Conservation (phyloP, 768 basidiomycete species). For the Mycena haematopus region DNA sequence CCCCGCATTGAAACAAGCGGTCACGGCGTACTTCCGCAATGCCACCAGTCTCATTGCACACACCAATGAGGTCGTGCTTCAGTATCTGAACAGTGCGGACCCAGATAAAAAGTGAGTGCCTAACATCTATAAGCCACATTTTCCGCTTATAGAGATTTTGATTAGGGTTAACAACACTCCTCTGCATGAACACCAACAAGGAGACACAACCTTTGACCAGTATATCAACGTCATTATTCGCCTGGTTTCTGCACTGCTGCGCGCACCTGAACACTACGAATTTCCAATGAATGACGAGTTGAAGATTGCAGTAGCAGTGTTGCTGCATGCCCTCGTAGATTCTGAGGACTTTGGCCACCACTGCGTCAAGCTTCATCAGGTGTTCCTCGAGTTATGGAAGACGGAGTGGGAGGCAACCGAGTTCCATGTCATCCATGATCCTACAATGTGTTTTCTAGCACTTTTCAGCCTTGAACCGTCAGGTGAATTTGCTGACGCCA, state of each 20-base stretch:
- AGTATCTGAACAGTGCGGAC: neutral
- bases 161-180: constrained; percentile 35
- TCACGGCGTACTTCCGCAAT: neutral
- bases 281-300: too few relatives aligned
- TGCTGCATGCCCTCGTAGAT: too few relatives aligned
- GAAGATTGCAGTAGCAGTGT: too few relatives aligned
- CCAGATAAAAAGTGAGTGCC: neutral
- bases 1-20: neutral
- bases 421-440: constrained; percentile 14
- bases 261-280: neutral
- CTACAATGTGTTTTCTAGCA: constrained; percentile 28
- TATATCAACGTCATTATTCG: constrained; percentile 26
- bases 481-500: constrained; percentile 11
- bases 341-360: too few relatives aligned
- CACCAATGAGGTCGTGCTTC: neutral
- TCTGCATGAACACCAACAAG: constrained; percentile 31
- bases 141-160: neutral
- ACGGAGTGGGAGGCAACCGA: too few relatives aligned
- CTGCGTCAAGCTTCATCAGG: too few relatives aligned
- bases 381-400: too few relatives aligned
- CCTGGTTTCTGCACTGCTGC: constrained; percentile 26
- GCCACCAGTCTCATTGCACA: neutral
- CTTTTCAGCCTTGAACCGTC: constrained; percentile 10
- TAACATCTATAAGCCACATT: too few relatives aligned
- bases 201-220: neutral